These are phyloP conservation scores for Allium fistulosum DNA, from an alignment of 106 monocot species.

Conservation along the genomic window DNA sequence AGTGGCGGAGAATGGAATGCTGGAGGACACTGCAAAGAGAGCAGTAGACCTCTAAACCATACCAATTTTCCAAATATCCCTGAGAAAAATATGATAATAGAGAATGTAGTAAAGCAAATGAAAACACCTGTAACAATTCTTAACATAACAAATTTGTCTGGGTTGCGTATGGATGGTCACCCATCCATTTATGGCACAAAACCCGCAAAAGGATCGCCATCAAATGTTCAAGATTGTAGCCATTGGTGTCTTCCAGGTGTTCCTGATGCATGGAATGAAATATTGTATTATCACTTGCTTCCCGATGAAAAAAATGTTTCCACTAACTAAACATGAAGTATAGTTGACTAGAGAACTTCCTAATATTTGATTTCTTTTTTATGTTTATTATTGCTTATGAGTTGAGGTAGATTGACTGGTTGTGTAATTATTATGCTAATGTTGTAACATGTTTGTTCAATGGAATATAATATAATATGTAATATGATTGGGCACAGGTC, in stretches of 20 bases:
- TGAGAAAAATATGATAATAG: constrained; percentile 50
- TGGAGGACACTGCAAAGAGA: constrained; percentile 83
- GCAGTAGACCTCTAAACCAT: constrained; percentile 39
- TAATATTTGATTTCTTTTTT: neutral
- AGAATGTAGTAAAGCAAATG: constrained; percentile 63
- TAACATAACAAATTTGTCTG: constrained; percentile 66
- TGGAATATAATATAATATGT: too few species aligned
- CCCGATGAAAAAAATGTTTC: constrained; percentile 10
- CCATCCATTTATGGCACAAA: constrained; percentile 68
- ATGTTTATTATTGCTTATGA: too few species aligned
- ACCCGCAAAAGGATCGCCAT: constrained; percentile 4
- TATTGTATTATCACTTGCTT: constrained; percentile 55
- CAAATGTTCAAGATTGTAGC: constrained; percentile 67
- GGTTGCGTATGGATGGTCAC: constrained; percentile 79
- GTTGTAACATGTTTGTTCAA: too few species aligned
- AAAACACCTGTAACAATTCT: constrained; percentile 67
- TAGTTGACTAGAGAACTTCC: neutral
- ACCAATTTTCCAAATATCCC: constrained; percentile 17
- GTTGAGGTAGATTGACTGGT: too few species aligned
- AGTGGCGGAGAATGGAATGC: constrained; percentile 96
- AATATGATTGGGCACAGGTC: too few species aligned
- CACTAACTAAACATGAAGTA: neutral
- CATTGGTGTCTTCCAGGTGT: constrained; percentile 98
- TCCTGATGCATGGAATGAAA: constrained; percentile 87
- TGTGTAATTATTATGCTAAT: too few species aligned